Evolutionary conservation across 2,329 filamentous ascomycete genomes (phyloP), one percentile per base, ranked within the genome.

Genomic region (Cladosporium cucumerinum): DNA sequence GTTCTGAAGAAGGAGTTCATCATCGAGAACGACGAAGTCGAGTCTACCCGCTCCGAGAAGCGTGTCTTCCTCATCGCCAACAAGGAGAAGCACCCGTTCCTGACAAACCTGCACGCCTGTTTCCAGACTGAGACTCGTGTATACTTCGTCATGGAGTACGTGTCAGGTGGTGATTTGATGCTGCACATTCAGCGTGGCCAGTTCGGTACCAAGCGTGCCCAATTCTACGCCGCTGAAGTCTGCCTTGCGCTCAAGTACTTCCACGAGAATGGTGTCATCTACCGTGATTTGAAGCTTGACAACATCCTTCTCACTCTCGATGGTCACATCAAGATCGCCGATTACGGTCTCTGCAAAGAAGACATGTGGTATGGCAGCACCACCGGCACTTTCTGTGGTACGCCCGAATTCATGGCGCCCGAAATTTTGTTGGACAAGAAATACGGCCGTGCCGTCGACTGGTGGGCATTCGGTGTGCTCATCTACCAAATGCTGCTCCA

Each of bases 401-500:
- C 95, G n/a, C 95, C 95, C 18, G 95, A 99, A 76, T 99, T 99
- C 71, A 99, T 99, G 95, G 95, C 95, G 10, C 95, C 95, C 10
- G 95, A 99, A 90, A 99, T 99, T 79, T 82, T 99, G 39, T 84
- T 98, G 65, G 95, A 99, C 78, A 99, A 99, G 84, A 98, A 97
- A 76, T 99, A 99, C 74, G 94, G 93, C 54, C 89, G 95, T 65
- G 92, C 95, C 18, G 95, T 99, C 51, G 95, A 99, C 78, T 99
- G 95, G 95, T 99, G 95, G 95, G 96, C 96, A 7, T 99, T 99
- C 79, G 95, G 95, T 77, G 95, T 99, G 34, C 82, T 99, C 72
- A 99, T 99, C 73, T 99, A 99, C 82, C 95, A 99, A 79, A 99
- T 99, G 96, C 89, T 99, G 65, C 87, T 99, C 57, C 96, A 99